phyloP scores from a whole-genome alignment of 73 alveolate genomes.

The Tetrahymena borealis region DNA sequence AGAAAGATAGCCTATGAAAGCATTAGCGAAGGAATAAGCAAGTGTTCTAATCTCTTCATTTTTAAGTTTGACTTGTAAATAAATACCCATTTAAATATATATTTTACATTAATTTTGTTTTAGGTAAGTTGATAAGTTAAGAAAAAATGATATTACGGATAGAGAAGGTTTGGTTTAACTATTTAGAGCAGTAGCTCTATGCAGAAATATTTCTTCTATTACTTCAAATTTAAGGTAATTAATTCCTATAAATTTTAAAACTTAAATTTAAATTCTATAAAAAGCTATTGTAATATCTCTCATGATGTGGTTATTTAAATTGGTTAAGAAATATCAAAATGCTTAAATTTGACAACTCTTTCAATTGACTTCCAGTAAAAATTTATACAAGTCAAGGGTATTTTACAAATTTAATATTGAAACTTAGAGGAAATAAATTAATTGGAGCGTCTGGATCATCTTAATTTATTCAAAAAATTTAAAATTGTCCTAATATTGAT shows the following conservation, averaged over 20 bases:
- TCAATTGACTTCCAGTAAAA: neutral
- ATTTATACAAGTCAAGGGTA: neutral
- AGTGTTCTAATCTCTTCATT: too few relatives aligned
- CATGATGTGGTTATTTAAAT: neutral
- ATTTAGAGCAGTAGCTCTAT: neutral
- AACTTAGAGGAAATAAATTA: neutral
- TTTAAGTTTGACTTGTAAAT: too few relatives aligned
- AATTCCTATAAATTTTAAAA: neutral
- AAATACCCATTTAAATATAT: too few relatives aligned
- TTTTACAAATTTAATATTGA: neutral
- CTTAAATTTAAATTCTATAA: neutral
- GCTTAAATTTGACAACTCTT: neutral
- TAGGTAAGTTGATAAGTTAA: too few relatives aligned
- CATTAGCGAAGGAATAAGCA: too few relatives aligned
- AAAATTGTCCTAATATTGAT: neutral
- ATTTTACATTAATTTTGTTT: too few relatives aligned
- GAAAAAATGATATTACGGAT: neutral
- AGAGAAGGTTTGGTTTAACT: neutral
- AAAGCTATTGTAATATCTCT: neutral
- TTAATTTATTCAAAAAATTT: neutral
- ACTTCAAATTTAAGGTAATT: neutral
- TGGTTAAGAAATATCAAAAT: neutral
- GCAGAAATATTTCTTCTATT: neutral
- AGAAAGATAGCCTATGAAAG: too few relatives aligned
- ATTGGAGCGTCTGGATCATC: neutral